Conservation (phyloP, 2,329 filamentous ascomycete genomes). For the Fusarium proliferatum region DNA sequence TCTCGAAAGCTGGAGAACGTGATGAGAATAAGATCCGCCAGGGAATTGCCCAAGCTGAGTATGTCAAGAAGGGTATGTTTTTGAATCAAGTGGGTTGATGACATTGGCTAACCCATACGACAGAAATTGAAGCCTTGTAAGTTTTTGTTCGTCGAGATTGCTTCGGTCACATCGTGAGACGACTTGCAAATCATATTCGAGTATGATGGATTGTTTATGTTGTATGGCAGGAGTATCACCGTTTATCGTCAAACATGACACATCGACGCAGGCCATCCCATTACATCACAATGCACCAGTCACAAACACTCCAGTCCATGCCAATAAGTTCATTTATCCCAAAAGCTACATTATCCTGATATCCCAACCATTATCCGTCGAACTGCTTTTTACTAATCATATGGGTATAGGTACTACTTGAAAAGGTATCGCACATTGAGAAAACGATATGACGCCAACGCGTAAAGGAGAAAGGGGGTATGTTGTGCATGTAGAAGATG, state of each 20-base stretch:
- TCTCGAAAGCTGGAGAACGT: conserved; percentile 74
- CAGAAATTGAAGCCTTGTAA: conserved; percentile 93
- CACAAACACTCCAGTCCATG: neutral
- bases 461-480: conserved; percentile 39
- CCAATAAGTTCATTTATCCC: conserved; percentile 22
- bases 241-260: neutral
- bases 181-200: neutral
- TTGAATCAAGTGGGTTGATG: neutral
- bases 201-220: neutral
- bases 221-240: neutral
- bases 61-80: conserved; percentile 85
- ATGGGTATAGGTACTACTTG: conserved; percentile 67
- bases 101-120: conserved; percentile 4
- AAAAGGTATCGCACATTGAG: conserved; percentile 89
- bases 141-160: conserved; percentile 49
- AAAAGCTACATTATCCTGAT: conserved; percentile 16
- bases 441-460: conserved; percentile 75
- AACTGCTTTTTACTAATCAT: conserved; percentile 40
- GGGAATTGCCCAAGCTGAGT: conserved; percentile 82
- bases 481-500: conserved; percentile 15
- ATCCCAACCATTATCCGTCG: conserved; percentile 13
- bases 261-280: neutral
- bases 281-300: neutral
- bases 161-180: neutral
- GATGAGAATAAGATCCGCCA: conserved; percentile 81